Percentiles rank a stretch among this genome's conserved stretches.
Evolutionary conservation across 108 stramenopile genomes (phyloP).

Genomic region (Nitzschia palea): DNA sequence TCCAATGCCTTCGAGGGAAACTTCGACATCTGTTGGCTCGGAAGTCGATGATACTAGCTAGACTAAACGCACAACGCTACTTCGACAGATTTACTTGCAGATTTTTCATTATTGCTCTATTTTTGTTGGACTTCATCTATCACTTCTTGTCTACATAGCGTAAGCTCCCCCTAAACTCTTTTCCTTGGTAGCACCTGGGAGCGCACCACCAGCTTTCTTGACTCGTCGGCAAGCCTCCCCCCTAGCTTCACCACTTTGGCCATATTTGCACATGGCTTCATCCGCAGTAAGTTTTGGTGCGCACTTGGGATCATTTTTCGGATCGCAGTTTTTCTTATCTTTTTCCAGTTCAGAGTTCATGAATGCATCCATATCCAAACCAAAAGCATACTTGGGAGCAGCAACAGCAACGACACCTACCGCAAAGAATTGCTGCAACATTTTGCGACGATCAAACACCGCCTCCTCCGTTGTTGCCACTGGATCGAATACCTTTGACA

Average conservation of each 20-base stretch:
- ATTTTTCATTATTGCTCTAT: too few species aligned
- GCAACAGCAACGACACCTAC: not conserved
- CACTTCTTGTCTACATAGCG: slow-evolving; percentile 53
- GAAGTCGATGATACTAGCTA: too few species aligned
- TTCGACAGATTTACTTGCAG: too few species aligned
- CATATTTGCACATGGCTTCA: slow-evolving; percentile 73
- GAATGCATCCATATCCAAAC: slow-evolving; percentile 68
- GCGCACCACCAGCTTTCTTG: slow-evolving; percentile 45
- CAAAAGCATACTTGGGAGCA: slow-evolving; percentile 1
- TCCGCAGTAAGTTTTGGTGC: slow-evolving; percentile 52
- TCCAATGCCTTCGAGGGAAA: not conserved
- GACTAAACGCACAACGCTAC: too few species aligned
- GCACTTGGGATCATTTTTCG: slow-evolving; percentile 71
- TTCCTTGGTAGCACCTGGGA: slow-evolving; percentile 35
- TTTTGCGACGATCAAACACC: slow-evolving; percentile 4
- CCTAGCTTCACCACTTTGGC: slow-evolving; percentile 50
- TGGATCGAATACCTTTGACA: not conserved
- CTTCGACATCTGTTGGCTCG: too few species aligned
- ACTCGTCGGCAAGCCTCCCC: slow-evolving; percentile 67
- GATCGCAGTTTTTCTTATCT: slow-evolving; percentile 72
- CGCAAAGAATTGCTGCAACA: not conserved
- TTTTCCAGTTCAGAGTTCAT: slow-evolving; percentile 36
- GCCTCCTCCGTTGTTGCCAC: not conserved
- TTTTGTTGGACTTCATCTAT: too few species aligned
- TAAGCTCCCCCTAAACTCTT: slow-evolving; percentile 70